Percentiles rank a stretch among this genome's conserved stretches.
Conservation (phyloP, 2,329 filamentous ascomycete genomes). For the Penicillium frequentans region DNA sequence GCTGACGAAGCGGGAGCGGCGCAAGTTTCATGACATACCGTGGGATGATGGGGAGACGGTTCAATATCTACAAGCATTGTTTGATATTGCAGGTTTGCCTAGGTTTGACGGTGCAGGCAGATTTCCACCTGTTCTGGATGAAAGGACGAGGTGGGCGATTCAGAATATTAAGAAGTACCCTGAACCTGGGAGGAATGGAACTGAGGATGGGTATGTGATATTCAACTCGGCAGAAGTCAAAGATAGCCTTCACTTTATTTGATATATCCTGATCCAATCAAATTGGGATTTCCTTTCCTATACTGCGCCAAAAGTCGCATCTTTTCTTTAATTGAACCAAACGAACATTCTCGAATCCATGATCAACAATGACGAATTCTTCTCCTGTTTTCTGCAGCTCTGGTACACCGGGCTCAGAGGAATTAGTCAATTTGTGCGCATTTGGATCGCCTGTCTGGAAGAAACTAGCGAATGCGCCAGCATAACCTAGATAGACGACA, state of each 20-base stretch:
- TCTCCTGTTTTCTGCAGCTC: constrained; percentile 36
- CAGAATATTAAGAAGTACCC: constrained; percentile 1
- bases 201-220: not conserved
- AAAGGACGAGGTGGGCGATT: not conserved
- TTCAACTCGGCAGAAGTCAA: not conserved
- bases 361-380: constrained; percentile 54
- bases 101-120: not conserved
- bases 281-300: constrained; percentile 50
- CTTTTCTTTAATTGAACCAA: constrained; percentile 45
- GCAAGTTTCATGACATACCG: no score
- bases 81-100: not conserved
- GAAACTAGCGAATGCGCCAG: constrained; percentile 62
- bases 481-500: constrained; percentile 57
- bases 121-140: not conserved
- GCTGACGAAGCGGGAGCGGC: no score
- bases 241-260: constrained; percentile 2
- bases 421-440: constrained; percentile 54
- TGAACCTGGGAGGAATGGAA: not conserved
- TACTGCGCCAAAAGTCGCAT: constrained; percentile 56
- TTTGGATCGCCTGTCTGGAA: constrained; percentile 62
- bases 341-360: constrained; percentile 45
- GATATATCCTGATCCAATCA: constrained; percentile 17
- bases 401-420: constrained; percentile 45
- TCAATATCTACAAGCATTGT: not conserved
- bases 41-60: not conserved